Evolutionary conservation across 192 early-diverging fungal genomes (phyloP), one percentile per base, ranked within the genome.

Genomic region (Paraglomus occultum): DNA sequence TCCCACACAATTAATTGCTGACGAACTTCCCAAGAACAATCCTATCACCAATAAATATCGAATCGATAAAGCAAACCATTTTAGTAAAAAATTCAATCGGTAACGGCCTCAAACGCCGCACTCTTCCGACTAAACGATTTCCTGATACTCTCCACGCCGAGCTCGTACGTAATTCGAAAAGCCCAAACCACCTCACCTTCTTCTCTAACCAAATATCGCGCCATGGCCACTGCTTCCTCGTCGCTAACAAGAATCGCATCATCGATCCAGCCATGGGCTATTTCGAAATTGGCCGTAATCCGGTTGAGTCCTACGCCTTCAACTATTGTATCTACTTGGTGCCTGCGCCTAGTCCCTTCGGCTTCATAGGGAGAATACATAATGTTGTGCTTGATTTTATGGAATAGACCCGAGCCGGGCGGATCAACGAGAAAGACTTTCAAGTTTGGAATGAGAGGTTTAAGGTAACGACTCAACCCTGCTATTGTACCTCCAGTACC

Each of bases 291-390:
- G 8, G 82, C 76, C 6, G 97, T 99, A 67, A 96, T 65, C 11
- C 97, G 86, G 78, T 97, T 99, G 67, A 97, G 89, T 0, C 97
- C 97, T 8, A 99, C 86, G 6, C 97, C 97, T 79, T 99, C 97
- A 0, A 99, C 93, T 23, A 99, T 84, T 39, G 97, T 91, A 72
- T 99, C 97, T n/a, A 97, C 92, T 73, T 99, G 97, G 77, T 99
- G 95, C 8, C 97, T 88, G 52, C 83, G 82, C 23, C 97, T 77
- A 7, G 84, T 91, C 8, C 97, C 97, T 73, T 99, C 97, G 44
- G 87, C 83, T 73, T 99, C 95, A 1, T 83, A 87, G 1, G 85
- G 83, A 5, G 93, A 81, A 79, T 94, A 99, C 92, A 99, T 90
- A 71, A 95, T 85, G 52, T 89, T 89, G 76, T 93, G 89, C 72